phyloP scores from a whole-genome alignment of 805 yeast genomes.

The Pichia kluyveri region DNA sequence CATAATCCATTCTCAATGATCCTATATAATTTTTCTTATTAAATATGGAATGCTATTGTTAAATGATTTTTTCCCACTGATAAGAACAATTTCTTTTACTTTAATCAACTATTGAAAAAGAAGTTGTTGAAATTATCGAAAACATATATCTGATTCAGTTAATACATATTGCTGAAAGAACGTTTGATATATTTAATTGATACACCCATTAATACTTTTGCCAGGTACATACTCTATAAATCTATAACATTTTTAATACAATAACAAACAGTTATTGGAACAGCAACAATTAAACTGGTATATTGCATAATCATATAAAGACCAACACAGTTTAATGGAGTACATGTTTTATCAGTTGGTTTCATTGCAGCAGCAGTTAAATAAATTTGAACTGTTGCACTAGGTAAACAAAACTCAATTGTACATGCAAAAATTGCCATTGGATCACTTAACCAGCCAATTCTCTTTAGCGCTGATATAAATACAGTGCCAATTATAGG shows the following conservation, averaged over 20 bases:
- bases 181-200: too few relatives aligned
- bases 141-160: too few relatives aligned
- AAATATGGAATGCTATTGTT: too few relatives aligned
- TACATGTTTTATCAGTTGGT: constrained; percentile 33
- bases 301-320: constrained; percentile 42
- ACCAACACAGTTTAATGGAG: constrained; percentile 50
- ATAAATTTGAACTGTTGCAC: constrained; percentile 52
- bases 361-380: constrained; percentile 49
- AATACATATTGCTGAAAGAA: too few relatives aligned
- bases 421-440: constrained; percentile 36
- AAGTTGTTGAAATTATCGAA: too few relatives aligned
- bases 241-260: constrained; percentile 18
- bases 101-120: too few relatives aligned
- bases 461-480: constrained; percentile 36
- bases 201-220: too few relatives aligned
- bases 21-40: too few relatives aligned
- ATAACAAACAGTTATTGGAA: constrained; percentile 45
- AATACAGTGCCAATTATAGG: constrained; percentile 48
- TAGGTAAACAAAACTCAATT: constrained; percentile 43
- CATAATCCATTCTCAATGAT: too few relatives aligned
- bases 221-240: too few relatives aligned
- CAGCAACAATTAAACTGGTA: constrained; percentile 32
- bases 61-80: too few relatives aligned
- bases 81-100: too few relatives aligned
- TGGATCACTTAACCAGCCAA: constrained; percentile 38